Base-by-base conservation (phyloP, 495 filamentous ascomycete genomes). In the Daldinia caldariorum region DNA sequence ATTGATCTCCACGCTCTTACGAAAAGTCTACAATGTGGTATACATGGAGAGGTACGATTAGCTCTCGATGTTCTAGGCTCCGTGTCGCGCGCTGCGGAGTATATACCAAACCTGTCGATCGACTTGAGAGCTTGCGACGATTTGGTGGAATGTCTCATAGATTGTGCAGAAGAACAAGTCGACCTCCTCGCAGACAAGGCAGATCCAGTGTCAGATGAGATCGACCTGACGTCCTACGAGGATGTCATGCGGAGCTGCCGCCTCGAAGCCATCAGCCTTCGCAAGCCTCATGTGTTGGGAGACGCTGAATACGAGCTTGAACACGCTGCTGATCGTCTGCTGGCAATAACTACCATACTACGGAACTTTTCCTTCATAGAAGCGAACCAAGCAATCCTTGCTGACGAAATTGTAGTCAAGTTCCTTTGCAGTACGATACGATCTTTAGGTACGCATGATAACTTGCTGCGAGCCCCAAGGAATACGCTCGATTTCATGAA, bases 401-500 rank as follows among this genome's bases (percentile, higher is more conserved):
- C 92, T 1, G 90, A 91, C 20, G 84, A 92, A 38, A 79, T 84
- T 4, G 89, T 97, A 31, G 83, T 97, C 67, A 89, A 90, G 57
- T 94, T 96, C 72, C 79, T 97, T 45, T 91, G 91, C 26, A 87
- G 87, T 20, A 86, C 93, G 35, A 94, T 97, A 71, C 85, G 93
- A 47, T 92, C 92, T 69, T 84, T 99, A 32, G 94, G 95, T 39
- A 97, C 94, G 4, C 89, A 93, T n/a, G 90, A 92, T 70, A 90
- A 92, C 85, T 84, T 97, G 41, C 80, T 97, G 47, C 88, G 94
- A 18, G 91, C 87, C 6, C 83, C 94, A 68, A 80, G 83, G 65
- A 95, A 97, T 79, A 94, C 91, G 4, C 79, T 97, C 74, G 94
- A 99, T 77, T 92, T 99, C 72, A 96, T 97, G 91, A 99, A 99